A percentile compares a stretch with the other conserved stretches of the same genome.
Conservation (phyloP, 305 asterid species). For the Lippia alba region DNA sequence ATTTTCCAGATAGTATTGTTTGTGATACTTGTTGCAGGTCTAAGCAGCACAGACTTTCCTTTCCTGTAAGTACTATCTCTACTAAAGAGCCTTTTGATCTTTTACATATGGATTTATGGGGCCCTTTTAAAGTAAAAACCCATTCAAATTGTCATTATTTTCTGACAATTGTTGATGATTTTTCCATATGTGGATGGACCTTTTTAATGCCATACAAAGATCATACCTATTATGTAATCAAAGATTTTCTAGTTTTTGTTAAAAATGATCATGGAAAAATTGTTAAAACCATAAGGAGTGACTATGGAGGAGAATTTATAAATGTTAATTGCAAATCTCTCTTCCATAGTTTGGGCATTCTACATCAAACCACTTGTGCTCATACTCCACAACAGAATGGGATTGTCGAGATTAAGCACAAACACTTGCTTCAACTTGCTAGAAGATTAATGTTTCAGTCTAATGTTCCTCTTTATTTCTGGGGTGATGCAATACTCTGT, state of each 20-base stretch:
- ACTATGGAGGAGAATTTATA: neutral
- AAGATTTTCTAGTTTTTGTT: too few relatives aligned
- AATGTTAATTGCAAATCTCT: neutral
- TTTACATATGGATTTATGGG: too few relatives aligned
- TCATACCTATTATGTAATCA: too few relatives aligned
- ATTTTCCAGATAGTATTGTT: too few relatives aligned
- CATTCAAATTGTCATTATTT: too few relatives aligned
- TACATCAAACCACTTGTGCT: neutral
- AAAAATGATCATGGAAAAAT: neutral
- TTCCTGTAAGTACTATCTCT: too few relatives aligned
- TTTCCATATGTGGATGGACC: neutral
- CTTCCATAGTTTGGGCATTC: too few relatives aligned
- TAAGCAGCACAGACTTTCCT: too few relatives aligned
- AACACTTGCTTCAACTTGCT: neutral
- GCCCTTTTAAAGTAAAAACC: neutral
- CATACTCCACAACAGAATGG: constrained; percentile 25
- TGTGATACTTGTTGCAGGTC: too few relatives aligned
- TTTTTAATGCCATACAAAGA: neutral
- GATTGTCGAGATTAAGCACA: neutral
- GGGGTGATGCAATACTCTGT: neutral
- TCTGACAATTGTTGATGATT: neutral
- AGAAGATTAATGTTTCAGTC: neutral
- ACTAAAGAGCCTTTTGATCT: too few relatives aligned
- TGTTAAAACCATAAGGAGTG: neutral
- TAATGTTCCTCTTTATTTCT: neutral